Percentiles rank a stretch among this genome's conserved stretches.
These are phyloP conservation scores for Silene latifolia DNA, from an alignment of 148 eudicot species.

Conservation along the genomic window DNA sequence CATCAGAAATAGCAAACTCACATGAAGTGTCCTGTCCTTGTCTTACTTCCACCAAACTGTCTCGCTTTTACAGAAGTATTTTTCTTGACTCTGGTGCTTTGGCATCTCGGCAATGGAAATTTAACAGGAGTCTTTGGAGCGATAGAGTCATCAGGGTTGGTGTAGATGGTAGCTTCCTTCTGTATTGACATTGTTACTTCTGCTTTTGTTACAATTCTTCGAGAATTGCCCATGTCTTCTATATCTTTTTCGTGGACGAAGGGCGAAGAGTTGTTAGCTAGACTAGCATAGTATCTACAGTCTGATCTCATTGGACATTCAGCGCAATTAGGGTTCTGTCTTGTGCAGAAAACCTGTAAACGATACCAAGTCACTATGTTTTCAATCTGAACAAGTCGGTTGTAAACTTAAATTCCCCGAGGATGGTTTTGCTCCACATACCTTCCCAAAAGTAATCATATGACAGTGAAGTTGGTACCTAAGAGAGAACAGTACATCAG, in stretches of 20 bases:
- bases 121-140: constrained; percentile 22
- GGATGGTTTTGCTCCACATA: constrained; percentile 3
- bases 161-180: not conserved
- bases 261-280: not conserved
- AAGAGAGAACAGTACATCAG: not conserved
- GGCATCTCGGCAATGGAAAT: constrained; percentile 5
- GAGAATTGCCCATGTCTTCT: constrained; percentile 19
- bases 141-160: not conserved
- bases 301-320: constrained; percentile 42
- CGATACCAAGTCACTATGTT: not conserved
- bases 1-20: constrained; percentile 12
- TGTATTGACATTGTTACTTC: too few species aligned
- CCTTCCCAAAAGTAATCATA: constrained; percentile 51
- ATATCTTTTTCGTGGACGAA: constrained; percentile 13
- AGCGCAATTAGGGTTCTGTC: constrained; percentile 38
- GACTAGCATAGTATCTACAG: constrained; percentile 37
- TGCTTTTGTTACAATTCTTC: too few species aligned
- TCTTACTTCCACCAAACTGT: not conserved
- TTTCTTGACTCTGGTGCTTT: not conserved
- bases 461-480: constrained; percentile 46
- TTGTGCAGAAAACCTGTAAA: constrained; percentile 52
- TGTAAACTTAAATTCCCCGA: not conserved
- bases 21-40: constrained; percentile 27
- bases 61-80: constrained; percentile 4
- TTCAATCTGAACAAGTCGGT: not conserved